Conservation (phyloP, 345 rosid species). For the Heritiera fomes region DNA sequence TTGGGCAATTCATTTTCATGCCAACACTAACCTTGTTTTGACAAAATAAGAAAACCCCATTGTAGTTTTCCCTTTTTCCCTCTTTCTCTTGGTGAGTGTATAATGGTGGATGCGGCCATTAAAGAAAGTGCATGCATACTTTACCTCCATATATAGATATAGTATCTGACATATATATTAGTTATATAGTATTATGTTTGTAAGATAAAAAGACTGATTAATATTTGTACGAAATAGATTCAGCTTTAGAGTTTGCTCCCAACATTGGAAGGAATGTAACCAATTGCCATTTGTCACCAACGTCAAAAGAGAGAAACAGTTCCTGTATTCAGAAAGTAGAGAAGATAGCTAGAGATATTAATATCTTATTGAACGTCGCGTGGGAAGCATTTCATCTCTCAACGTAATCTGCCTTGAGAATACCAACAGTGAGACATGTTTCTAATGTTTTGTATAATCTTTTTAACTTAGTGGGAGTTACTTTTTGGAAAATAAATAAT, state of each 20-base stretch:
- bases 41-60: neutral
- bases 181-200: neutral
- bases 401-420: slow-evolving; percentile 6
- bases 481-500: neutral
- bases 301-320: neutral
- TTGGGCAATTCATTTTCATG: neutral
- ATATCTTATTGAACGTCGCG: neutral
- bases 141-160: too few relatives aligned
- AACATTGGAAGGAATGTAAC: neutral
- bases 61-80: neutral
- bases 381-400: neutral
- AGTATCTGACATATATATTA: too few relatives aligned
- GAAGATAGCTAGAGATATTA: neutral
- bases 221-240: neutral
- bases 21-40: neutral
- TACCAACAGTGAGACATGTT: neutral
- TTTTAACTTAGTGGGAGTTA: neutral
- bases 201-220: neutral
- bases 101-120: neutral
- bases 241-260: slow-evolving; percentile 6
- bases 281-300: neutral
- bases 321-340: neutral
- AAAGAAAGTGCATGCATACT: slow-evolving; percentile 17
- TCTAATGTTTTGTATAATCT: neutral
- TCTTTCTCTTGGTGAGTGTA: slow-evolving; percentile 6